phyloP scores from a whole-genome alignment of 2,329 filamentous ascomycete genomes.

The Cladophialophora immunda region DNA sequence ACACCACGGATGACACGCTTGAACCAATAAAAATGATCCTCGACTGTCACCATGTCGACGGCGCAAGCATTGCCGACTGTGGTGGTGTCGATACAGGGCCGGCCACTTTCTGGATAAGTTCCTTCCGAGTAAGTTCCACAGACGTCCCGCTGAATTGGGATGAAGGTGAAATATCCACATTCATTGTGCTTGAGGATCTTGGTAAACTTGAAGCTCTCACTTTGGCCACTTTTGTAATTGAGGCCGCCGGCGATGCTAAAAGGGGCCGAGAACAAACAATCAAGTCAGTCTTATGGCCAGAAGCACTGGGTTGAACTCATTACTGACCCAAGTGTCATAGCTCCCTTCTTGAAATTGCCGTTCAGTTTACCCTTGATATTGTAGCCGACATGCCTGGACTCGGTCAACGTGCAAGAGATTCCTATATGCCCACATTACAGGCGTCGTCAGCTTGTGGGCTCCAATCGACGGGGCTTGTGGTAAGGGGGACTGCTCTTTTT shows the following conservation, averaged over 20 bases:
- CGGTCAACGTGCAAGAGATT: constrained; percentile 10
- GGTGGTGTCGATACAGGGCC: no score
- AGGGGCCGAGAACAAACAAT: no score
- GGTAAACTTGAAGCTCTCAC: constrained; percentile 19
- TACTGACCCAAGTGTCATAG: constrained; percentile 7
- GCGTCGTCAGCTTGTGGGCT: neutral
- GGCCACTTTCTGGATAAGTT: no score
- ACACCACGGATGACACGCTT: constrained; percentile 12
- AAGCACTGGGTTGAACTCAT: neutral
- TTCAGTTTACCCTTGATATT: constrained; percentile 17
- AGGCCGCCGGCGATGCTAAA: constrained; percentile 19
- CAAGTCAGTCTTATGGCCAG: neutral
- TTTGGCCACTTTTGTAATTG: constrained; percentile 19
- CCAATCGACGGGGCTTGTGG: neutral
- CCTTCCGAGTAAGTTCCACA: constrained; percentile 26
- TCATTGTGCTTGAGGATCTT: constrained; percentile 16
- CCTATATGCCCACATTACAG: neutral
- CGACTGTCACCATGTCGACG: constrained; percentile 73
- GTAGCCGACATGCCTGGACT: constrained; percentile 9
- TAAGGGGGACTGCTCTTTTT: neutral
- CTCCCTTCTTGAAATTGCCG: constrained; percentile 4
- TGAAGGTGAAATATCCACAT: constrained; percentile 29
- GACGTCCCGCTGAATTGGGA: constrained; percentile 6
- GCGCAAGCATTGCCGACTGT: constrained; percentile 16
- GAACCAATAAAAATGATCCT: neutral